A percentile compares a stretch with the other conserved stretches of the same genome.
Evolutionary conservation across 2,329 filamentous ascomycete species (phyloP).

Genomic region (Penicillium sp.): DNA sequence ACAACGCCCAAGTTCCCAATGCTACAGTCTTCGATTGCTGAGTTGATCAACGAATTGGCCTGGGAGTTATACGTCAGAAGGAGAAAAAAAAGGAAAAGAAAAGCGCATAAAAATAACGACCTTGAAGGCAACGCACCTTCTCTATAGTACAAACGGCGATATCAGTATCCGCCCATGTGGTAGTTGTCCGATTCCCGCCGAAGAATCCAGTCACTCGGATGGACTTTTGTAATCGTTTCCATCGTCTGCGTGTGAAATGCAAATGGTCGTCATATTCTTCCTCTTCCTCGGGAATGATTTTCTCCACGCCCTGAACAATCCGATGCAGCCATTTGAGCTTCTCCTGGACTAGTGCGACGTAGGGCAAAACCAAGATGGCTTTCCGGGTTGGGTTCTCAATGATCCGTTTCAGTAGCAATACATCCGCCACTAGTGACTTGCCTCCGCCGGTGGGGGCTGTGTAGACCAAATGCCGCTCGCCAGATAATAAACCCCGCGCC

Average conservation of each 20-base stretch:
- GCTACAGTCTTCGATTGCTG: slow-evolving; percentile 71
- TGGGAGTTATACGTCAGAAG: slow-evolving; percentile 36
- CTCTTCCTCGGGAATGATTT: slow-evolving; percentile 38
- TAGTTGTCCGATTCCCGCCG: slow-evolving; percentile 70
- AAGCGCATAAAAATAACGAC: no score
- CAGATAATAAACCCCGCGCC: slow-evolving; percentile 67
- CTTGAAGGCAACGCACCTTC: slow-evolving; percentile 56
- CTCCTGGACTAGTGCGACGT: slow-evolving; percentile 79
- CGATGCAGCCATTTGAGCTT: slow-evolving; percentile 75
- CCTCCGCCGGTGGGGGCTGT: slow-evolving; percentile 78
- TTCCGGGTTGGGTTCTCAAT: slow-evolving; percentile 68
- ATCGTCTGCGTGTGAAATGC: slow-evolving; percentile 54
- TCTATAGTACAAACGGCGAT: slow-evolving; percentile 80
- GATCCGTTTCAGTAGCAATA: slow-evolving; percentile 73
- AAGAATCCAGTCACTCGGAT: slow-evolving; percentile 74
- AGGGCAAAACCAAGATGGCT: slow-evolving; percentile 73
- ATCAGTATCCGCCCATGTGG: slow-evolving; percentile 74
- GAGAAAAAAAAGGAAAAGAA: background rate
- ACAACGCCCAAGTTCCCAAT: slow-evolving; percentile 68
- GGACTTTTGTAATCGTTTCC: slow-evolving; percentile 60
- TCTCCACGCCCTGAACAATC: slow-evolving; percentile 64
- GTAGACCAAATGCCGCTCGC: slow-evolving; percentile 74
- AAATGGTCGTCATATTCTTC: slow-evolving; percentile 36
- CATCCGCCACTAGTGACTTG: slow-evolving; percentile 74
- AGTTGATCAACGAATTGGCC: slow-evolving; percentile 76